Conservation (phyloP, 805 yeast genomes). For the Yueomyces sp. region DNA sequence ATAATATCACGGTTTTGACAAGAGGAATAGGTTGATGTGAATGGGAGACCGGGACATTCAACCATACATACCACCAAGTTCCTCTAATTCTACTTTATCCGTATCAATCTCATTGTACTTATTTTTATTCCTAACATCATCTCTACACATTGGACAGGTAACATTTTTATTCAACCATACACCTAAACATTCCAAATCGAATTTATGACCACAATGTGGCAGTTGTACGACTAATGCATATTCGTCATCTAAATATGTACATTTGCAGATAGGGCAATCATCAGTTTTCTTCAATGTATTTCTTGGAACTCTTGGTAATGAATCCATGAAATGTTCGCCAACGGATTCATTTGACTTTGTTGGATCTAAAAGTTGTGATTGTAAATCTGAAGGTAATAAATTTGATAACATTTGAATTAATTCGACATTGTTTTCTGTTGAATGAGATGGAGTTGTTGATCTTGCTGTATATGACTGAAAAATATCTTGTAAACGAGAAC, state of each 20-base stretch:
- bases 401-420: constrained; percentile 9
- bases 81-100: constrained; percentile 51
- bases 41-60: constrained; percentile 11
- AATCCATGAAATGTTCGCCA: constrained; percentile 56
- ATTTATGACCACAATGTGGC: constrained; percentile 66
- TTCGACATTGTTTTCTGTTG: constrained; percentile 1
- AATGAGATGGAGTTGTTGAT: not conserved
- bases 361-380: constrained; percentile 18
- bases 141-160: constrained; percentile 82
- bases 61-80: constrained; percentile 73
- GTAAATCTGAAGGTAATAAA: constrained; percentile 15
- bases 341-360: constrained; percentile 35
- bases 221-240: constrained; percentile 70
- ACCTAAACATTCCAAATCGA: constrained; percentile 80
- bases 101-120: constrained; percentile 17
- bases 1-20: no score
- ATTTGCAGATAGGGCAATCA: constrained; percentile 81
- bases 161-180: constrained; percentile 72
- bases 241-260: constrained; percentile 52
- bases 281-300: constrained; percentile 17
- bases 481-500: not conserved
- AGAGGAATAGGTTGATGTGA: no score
- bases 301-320: constrained; percentile 56
- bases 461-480: not conserved
- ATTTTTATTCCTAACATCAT: constrained; percentile 45